These are phyloP conservation scores for Pythium vanterpoolii DNA, from an alignment of 352 stramenopile genomes.

Conservation along the genomic window DNA sequence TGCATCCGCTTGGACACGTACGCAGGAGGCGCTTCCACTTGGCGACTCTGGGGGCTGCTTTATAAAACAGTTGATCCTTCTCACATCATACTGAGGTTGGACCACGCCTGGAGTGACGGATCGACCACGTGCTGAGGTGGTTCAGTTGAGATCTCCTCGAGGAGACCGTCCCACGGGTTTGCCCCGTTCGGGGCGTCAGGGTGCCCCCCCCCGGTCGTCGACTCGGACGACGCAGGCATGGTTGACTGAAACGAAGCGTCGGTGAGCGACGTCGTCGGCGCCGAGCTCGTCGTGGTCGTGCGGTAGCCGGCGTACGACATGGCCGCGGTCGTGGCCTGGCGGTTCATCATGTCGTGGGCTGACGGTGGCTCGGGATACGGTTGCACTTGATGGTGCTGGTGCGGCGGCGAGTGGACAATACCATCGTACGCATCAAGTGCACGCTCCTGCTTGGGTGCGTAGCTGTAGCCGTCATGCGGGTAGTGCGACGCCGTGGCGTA, in stretches of 20 bases:
- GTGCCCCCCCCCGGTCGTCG: background rate
- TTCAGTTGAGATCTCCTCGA: conserved; percentile 66
- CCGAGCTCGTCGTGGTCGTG: conserved; percentile 9
- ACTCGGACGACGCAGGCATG: conserved; percentile 5
- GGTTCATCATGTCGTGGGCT: conserved; percentile 15
- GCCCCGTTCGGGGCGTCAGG: background rate
- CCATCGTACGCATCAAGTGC: background rate
- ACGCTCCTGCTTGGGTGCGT: conserved; percentile 10
- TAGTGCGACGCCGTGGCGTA: conserved; percentile 18
- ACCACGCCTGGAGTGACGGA: conserved; percentile 60
- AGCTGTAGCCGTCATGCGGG: conserved; percentile 14
- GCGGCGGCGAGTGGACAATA: conserved; percentile 11
- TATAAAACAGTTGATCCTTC: background rate
- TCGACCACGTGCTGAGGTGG: conserved; percentile 40
- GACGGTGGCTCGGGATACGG: conserved; percentile 19
- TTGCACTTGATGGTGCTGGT: conserved; percentile 21
- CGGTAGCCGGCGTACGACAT: conserved; percentile 16
- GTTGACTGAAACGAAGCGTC: conserved; percentile 2
- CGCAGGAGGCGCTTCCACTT: conserved; percentile 18
- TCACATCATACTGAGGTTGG: conserved; percentile 73
- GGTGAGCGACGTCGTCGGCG: conserved; percentile 1
- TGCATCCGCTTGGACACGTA: conserved; percentile 1
- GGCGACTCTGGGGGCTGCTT: conserved; percentile 1
- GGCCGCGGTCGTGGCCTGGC: background rate
- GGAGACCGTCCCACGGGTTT: conserved; percentile 64